Evolutionary conservation across 2,329 filamentous ascomycete species (phyloP), one percentile per base, ranked within the genome.

Genomic region (Aaosphaeria arxii): DNA sequence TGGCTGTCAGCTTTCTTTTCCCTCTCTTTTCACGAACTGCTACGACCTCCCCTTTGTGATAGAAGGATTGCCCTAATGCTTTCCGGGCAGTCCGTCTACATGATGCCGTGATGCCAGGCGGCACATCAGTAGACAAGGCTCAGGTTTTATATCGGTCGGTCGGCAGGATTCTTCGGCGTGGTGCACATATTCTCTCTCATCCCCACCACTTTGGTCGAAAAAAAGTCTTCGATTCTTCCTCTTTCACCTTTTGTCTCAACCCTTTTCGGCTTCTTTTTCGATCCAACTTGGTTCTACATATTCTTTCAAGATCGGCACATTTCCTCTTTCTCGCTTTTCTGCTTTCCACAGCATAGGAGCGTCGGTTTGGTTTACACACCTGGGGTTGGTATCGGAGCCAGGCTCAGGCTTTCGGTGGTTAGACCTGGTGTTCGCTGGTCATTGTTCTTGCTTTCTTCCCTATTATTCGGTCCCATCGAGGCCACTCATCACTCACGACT

Each of bases 81-180:
- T 54, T 50, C 49, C 49, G 56, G 52, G 53, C 53, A 52, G 53
- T 51, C 56, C 53, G 58, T 64, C 64, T 62, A 54, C 45, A 47
- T 62, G 46, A 68, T 52, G 63, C 60, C 58, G 55, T 66, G 49
- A 69, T 54, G 66, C 59, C 52, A 51, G 46, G 58, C 59, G 57
- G 54, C 60, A 24, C 17, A 56, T 51, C 49, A 50, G 55, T 69
- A 70, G 64, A 70, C 57, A 58, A 59, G 9, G 33, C 33, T 58
- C 55, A 51, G 50, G 57, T 52, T 58, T 55, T 47, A 53, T 48
- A 58, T 54, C 42, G 55, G 57, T 59, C 54, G 57, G 52, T 51
- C 46, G 48, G 40, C n/a, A 33, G 35, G 41, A n/a, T 35, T 44
- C 44, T 46, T 44, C 40, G 42, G 42, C 44, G 33, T 35, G 17